Conservation (phyloP, 805 yeast genomes). For the Yamadazyma paraphyllophila region DNA sequence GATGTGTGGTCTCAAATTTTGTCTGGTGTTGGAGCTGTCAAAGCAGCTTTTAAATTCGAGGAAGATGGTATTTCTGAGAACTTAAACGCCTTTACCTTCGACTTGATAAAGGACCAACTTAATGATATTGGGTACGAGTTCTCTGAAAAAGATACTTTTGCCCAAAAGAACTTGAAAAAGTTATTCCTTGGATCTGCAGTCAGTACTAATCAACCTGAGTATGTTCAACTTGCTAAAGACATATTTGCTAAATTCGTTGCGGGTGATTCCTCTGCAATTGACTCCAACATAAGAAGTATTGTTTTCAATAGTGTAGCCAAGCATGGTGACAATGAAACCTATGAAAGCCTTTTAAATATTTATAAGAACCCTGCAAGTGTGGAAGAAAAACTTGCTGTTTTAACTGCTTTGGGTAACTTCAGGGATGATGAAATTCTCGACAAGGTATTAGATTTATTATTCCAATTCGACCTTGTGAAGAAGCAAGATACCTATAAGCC, state of each 20-base stretch:
- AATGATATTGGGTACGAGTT: slow-evolving; percentile 65
- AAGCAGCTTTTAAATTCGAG: slow-evolving; percentile 57
- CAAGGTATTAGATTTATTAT: slow-evolving; percentile 54
- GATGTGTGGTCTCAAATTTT: slow-evolving; percentile 69
- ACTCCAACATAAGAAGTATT: slow-evolving; percentile 69
- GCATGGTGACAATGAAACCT: slow-evolving; percentile 59
- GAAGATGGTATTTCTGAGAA: slow-evolving; percentile 45
- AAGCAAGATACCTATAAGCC: slow-evolving; percentile 76
- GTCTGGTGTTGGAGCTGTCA: slow-evolving; percentile 46
- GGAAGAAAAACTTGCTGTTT: slow-evolving; percentile 69
- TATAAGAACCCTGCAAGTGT: slow-evolving; percentile 59
- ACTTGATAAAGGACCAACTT: slow-evolving; percentile 55
- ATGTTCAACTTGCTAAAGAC: slow-evolving; percentile 32
- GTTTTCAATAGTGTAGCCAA: slow-evolving; percentile 68
- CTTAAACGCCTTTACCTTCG: slow-evolving; percentile 50
- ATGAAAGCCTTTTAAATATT: slow-evolving; percentile 58
- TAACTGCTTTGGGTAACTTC: slow-evolving; percentile 67
- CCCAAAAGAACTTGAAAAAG: slow-evolving; percentile 65
- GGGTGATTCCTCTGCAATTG: slow-evolving; percentile 68
- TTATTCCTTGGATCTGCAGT: slow-evolving; percentile 62
- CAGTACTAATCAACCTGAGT: slow-evolving; percentile 44
- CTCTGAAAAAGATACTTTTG: slow-evolving; percentile 51
- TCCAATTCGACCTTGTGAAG: slow-evolving; percentile 57
- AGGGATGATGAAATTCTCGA: slow-evolving; percentile 49
- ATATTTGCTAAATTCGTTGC: slow-evolving; percentile 52